phyloP scores from a whole-genome alignment of 2,329 filamentous ascomycete genomes.

The Coniochaeta ligniaria region DNA sequence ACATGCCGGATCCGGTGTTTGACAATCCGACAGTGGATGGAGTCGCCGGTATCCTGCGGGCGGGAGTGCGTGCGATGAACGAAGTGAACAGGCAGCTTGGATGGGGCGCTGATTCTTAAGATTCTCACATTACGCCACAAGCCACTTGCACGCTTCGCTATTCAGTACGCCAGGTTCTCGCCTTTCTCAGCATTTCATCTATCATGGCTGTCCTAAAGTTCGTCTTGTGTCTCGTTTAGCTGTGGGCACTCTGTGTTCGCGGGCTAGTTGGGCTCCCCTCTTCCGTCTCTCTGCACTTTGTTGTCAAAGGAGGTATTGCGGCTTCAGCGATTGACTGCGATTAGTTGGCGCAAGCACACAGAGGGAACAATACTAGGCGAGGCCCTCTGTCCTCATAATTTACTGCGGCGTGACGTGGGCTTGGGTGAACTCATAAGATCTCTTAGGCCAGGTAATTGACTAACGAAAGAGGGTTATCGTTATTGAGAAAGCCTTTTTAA shows the following conservation, averaged over 20 bases:
- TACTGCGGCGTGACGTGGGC: too few species aligned
- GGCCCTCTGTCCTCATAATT: too few species aligned
- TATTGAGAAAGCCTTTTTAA: too few species aligned
- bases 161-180: neutral
- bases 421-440: too few species aligned
- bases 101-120: conserved; percentile 33
- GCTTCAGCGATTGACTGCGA: neutral
- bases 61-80: conserved; percentile 43
- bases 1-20: conserved; percentile 29
- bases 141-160: neutral
- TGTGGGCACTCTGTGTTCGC: neutral
- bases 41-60: conserved; percentile 33
- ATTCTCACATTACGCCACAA: neutral
- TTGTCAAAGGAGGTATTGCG: neutral
- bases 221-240: too few species aligned
- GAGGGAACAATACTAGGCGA: too few species aligned
- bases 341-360: neutral
- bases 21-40: conserved; percentile 30
- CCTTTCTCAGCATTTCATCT: neutral
- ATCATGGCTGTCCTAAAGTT: neutral
- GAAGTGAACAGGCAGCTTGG: conserved; percentile 46
- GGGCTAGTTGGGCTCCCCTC: neutral
- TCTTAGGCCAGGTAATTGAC: too few species aligned
- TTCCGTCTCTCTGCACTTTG: neutral
- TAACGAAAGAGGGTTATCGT: too few species aligned